Evolutionary conservation across 331 rosid species (phyloP).

Genomic region (Prunus yedoensis): DNA sequence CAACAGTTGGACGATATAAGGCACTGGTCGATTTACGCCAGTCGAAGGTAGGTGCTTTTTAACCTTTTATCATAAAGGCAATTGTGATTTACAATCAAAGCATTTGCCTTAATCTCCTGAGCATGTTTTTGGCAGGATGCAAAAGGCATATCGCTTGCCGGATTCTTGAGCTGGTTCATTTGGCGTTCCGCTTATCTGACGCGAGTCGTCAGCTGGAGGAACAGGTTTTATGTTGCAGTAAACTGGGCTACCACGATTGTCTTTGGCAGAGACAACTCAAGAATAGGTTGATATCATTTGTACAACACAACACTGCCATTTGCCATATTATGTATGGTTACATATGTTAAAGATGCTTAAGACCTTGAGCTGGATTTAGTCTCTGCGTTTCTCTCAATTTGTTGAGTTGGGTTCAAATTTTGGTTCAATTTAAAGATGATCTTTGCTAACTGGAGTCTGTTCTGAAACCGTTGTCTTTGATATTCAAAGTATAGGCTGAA

Average conservation of each 20-base stretch:
- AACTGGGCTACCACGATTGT: conserved; percentile 96
- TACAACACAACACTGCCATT: too few relatives aligned
- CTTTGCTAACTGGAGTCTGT: neutral
- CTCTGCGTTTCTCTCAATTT: neutral
- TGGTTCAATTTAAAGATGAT: neutral
- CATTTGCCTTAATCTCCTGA: neutral
- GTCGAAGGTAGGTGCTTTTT: conserved; percentile 57
- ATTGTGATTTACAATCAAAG: neutral
- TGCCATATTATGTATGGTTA: neutral
- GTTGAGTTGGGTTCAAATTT: neutral
- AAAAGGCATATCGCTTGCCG: conserved; percentile 77
- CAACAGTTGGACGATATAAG: conserved; percentile 75
- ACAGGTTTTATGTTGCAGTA: conserved; percentile 91
- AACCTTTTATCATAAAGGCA: neutral
- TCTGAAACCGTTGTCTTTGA: neutral
- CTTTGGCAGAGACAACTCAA: conserved; percentile 86
- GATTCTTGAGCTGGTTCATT: conserved; percentile 80
- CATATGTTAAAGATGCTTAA: neutral
- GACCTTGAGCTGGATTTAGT: neutral
- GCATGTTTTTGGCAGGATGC: conserved; percentile 49
- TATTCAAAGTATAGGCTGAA: neutral
- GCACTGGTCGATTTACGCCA: conserved; percentile 88
- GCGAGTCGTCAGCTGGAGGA: conserved; percentile 72
- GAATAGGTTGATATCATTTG: conserved; percentile 54
- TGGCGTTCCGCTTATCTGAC: conserved; percentile 98